These are phyloP conservation scores for Coemansia erecta DNA, from an alignment of 192 early-diverging fungal genomes.

Conservation along the genomic window DNA sequence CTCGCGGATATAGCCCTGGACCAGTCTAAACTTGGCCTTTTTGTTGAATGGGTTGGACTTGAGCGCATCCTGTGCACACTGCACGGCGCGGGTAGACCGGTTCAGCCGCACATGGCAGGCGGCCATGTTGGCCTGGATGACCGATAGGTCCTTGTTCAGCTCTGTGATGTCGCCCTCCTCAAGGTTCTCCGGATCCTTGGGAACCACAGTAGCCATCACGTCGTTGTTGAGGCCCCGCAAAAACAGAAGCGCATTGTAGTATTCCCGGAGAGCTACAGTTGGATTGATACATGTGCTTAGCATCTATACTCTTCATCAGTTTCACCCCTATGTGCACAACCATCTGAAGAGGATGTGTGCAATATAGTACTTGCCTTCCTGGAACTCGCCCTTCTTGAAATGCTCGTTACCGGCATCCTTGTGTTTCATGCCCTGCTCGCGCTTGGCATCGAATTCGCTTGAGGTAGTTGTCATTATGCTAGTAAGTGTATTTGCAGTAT, in stretches of 20 bases:
- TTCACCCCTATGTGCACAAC: neutral
- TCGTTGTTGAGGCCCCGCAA: constrained; percentile 35
- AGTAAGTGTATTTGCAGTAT: neutral
- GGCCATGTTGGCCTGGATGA: constrained; percentile 46
- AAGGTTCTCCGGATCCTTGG: constrained; percentile 17
- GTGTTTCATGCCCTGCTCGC: constrained; percentile 23
- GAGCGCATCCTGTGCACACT: constrained; percentile 31
- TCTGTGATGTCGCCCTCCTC: constrained; percentile 40
- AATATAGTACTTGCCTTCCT: constrained; percentile 14
- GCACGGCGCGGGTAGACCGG: constrained; percentile 15
- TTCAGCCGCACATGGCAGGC: constrained; percentile 42
- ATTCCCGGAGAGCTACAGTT: constrained; percentile 35
- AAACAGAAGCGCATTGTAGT: constrained; percentile 39
- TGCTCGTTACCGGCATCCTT: constrained; percentile 32
- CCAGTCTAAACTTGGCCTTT: constrained; percentile 51
- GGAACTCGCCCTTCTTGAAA: constrained; percentile 33
- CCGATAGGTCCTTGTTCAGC: constrained; percentile 35
- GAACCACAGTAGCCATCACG: constrained; percentile 15
- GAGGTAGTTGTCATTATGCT: constrained; percentile 4
- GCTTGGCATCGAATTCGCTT: constrained; percentile 22
- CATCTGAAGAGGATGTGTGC: neutral
- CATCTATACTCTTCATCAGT: neutral
- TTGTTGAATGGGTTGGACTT: constrained; percentile 43
- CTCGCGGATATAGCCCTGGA: constrained; percentile 39
- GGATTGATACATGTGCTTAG: neutral